These are phyloP conservation scores for Pleurotus giganteus DNA, from an alignment of 768 basidiomycete genomes.

Conservation along the genomic window DNA sequence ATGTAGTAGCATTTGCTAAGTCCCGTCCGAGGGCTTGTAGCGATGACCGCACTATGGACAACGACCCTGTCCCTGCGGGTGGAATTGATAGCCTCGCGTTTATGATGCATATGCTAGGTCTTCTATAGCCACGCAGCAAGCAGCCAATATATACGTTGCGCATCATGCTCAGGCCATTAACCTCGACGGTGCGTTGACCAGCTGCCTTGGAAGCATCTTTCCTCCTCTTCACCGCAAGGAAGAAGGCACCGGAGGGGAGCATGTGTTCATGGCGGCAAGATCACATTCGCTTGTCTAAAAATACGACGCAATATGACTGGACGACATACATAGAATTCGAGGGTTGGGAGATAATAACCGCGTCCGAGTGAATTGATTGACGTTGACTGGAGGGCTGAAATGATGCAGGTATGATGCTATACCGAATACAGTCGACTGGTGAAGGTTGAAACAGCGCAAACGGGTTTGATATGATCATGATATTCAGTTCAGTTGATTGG, in stretches of 20 bases:
- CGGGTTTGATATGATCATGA: not conserved
- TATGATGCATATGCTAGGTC: slow-evolving; percentile 3
- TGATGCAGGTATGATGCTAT: not conserved
- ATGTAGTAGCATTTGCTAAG: not conserved
- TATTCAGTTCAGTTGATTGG: too few relatives aligned
- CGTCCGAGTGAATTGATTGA: not conserved
- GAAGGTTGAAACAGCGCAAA: not conserved
- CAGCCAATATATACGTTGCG: not conserved
- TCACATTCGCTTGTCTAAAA: not conserved
- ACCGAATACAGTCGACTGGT: too few relatives aligned
- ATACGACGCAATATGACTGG: not conserved
- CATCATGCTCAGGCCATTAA: too few relatives aligned
- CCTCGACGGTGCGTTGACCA: too few relatives aligned
- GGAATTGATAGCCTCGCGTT: slow-evolving; percentile 4
- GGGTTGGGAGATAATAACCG: not conserved
- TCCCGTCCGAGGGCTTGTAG: not conserved
- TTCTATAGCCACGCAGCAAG: slow-evolving; percentile 4
- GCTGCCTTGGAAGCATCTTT: too few relatives aligned
- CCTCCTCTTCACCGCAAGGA: not conserved
- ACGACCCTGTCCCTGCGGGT: not conserved
- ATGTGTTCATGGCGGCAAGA: not conserved
- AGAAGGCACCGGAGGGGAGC: not conserved
- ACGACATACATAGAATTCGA: not conserved
- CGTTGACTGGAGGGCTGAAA: not conserved
- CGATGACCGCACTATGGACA: not conserved